Base-by-base conservation (phyloP, 768 basidiomycete species). In the Lactarius hengduanensis region DNA sequence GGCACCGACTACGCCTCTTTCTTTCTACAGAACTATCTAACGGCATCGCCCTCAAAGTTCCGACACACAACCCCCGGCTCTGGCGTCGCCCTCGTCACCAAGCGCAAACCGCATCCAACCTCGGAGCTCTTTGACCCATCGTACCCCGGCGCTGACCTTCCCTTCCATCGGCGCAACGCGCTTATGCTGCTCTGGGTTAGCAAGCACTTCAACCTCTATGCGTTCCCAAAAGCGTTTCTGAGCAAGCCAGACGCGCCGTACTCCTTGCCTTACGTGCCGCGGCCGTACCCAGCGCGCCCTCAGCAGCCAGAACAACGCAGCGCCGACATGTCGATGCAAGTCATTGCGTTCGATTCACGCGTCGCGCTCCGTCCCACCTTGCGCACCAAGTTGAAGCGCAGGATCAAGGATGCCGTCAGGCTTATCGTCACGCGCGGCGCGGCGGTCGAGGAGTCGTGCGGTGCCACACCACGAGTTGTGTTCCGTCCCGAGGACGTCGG, bases 171-270 rank as follows among this genome's bases (percentile, higher is more conserved):
- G 7, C 60, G 67, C 0, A 64, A 22, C 0, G 20, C 26, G 7
- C 54, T 62, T 47, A 18, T 36, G 18, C 60, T 60, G 13, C 45
- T 41, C n/a, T 66, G 60, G 64, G 15, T 16, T 4, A 50, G 34
- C 38, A 36, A 30, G 4, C 32, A 57, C 50, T 18, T 69, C 20
- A 53, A 47, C 0, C 36, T 67, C 56, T 41, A 32, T 53, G 68
- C 65, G 28, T 56, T 59, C 41, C 68, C 68, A 40, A 69, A 69
- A 28, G 65, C 61, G 4, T 62, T 66, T 41, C 64, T 69, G 60
- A 40, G 38, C 38, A 40, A 40, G 15, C 38, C 67, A 2, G 32
- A 57, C 2, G 38, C 7, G 32, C 50, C 9, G 0, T 59, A 43
- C n/a, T 1, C 32, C 9, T n/a, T 30, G 36, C 67, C 67, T 32